Percentiles rank a stretch among this genome's conserved stretches.
These are phyloP conservation scores for Maudiozyma bulderi DNA, from an alignment of 805 yeast genomes.

Conservation along the genomic window DNA sequence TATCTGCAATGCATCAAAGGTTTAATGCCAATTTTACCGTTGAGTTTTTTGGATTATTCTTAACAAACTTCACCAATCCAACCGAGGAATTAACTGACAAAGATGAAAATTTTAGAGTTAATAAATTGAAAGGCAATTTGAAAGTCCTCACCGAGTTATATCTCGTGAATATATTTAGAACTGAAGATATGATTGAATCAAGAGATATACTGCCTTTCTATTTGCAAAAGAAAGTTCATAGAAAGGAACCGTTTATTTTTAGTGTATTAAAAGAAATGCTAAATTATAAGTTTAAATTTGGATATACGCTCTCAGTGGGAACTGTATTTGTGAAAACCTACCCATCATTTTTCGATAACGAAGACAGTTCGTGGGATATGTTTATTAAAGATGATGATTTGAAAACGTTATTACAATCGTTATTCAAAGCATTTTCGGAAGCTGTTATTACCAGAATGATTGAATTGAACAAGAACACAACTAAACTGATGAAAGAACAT, in stretches of 20 bases:
- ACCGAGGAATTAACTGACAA: conserved; percentile 26
- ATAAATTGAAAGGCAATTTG: conserved; percentile 38
- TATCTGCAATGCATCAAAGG: conserved; percentile 69
- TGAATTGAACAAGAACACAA: conserved; percentile 30
- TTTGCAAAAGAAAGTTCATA: conserved; percentile 28
- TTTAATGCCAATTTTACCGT: conserved; percentile 49
- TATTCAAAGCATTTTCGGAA: conserved; percentile 36
- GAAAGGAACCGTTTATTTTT: conserved; percentile 33
- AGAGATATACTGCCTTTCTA: conserved; percentile 37
- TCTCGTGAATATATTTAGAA: conserved; percentile 46
- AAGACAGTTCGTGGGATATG: conserved; percentile 17
- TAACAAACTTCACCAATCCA: conserved; percentile 33
- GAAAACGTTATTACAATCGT: conserved; percentile 25
- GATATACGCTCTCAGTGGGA: conserved; percentile 32
- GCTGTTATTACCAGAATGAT: conserved; percentile 33
- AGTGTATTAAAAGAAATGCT: conserved; percentile 38
- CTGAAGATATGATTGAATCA: conserved; percentile 33
- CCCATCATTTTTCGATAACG: conserved; percentile 27
- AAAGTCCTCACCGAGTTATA: conserved; percentile 50
- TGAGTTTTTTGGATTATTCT: conserved; percentile 34
- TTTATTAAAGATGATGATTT: conserved; percentile 24
- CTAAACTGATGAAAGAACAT: conserved; percentile 32
- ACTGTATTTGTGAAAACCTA: conserved; percentile 43
- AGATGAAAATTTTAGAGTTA: conserved; percentile 34
- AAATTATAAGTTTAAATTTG: conserved; percentile 31